These are phyloP conservation scores for Peniophora sp. DNA, from an alignment of 1,284 basidiomycete genomes.

Conservation along the genomic window DNA sequence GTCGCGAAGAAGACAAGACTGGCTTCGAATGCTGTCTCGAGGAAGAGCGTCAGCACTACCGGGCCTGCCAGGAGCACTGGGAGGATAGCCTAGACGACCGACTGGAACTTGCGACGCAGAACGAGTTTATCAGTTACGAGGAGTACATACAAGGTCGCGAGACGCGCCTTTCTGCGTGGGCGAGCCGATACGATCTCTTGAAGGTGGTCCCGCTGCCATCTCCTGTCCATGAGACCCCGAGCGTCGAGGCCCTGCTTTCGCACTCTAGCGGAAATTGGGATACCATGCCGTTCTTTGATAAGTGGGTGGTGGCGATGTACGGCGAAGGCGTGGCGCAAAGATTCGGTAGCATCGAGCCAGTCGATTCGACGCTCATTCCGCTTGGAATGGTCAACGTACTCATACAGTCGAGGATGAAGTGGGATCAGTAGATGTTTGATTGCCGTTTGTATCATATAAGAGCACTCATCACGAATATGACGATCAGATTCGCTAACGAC, in stretches of 20 bases:
- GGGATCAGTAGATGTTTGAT: constrained; percentile 24
- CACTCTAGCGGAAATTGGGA: background rate
- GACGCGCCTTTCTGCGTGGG: constrained; percentile 23
- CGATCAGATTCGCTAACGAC: no score
- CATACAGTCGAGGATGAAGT: constrained; percentile 29
- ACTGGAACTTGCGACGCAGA: background rate
- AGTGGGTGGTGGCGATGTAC: constrained; percentile 32
- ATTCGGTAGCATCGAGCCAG: constrained; percentile 33
- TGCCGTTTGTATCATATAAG: no score
- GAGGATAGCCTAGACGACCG: constrained; percentile 22
- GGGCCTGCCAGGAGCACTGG: constrained; percentile 14
- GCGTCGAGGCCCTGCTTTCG: constrained; percentile 14
- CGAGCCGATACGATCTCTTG: constrained; percentile 20
- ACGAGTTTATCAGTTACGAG: constrained; percentile 26
- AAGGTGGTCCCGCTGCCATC: constrained; percentile 14
- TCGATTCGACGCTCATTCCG: constrained; percentile 33
- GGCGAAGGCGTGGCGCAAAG: constrained; percentile 33
- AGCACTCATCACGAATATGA: no score
- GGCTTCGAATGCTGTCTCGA: constrained; percentile 13
- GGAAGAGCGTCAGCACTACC: constrained; percentile 16
- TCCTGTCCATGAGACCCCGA: constrained; percentile 15
- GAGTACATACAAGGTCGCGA: constrained; percentile 27
- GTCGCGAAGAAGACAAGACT: constrained; percentile 2
- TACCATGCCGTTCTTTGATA: constrained; percentile 7
- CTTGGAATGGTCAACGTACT: constrained; percentile 34